Evolutionary conservation across 1,139 yeast genomes (phyloP), one percentile per base, ranked within the genome.

Genomic region (Yamadazyma membranifaciens): DNA sequence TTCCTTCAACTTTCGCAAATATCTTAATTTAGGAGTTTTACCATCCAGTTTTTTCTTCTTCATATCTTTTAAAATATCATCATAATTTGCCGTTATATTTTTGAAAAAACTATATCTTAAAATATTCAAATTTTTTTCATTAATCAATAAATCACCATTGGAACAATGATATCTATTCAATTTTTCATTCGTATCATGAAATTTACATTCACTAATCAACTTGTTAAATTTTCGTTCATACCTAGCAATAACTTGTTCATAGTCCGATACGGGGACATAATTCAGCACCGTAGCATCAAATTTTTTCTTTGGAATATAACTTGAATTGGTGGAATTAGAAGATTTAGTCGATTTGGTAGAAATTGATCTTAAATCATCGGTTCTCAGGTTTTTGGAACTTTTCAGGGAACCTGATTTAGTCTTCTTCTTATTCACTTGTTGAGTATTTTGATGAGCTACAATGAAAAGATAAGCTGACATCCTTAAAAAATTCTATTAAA

Each of bases 71-170:
- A 40, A 16, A 3, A 54, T 46, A 9, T 40, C 34, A 14, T 45
- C 41, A 41, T 50, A 47, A 37, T 53, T 46, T 13, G 37, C 38
- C 14, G 51, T 47, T 29, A 62, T 47, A 12, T 50, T 50, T 34
- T 60, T 54, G 38, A 60, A 62, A 38, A 60, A 63, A 2, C 60
- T 54, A 44, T 60, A 60, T 31, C 67, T 49, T 42, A 63, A 54
- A 14, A 56, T 46, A 16, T 55, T 45, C 9, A 61, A 33, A 40
- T 60, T 59, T 32, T 47, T 46, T 6, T 42, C 45, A 15, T 52
- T 50, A 34, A 62, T 54, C 29, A 62, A 47, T 16, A 47, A 45
- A 6, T 46, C 51, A 30, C 50, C 43, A 31, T 49, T 30, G 33
- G 45, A 27, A 6, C 32, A 25, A 17, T 37, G 44, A 24, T 41